These are phyloP conservation scores for Nidularia pulvinata DNA, from an alignment of 768 basidiomycete genomes.

Conservation along the genomic window DNA sequence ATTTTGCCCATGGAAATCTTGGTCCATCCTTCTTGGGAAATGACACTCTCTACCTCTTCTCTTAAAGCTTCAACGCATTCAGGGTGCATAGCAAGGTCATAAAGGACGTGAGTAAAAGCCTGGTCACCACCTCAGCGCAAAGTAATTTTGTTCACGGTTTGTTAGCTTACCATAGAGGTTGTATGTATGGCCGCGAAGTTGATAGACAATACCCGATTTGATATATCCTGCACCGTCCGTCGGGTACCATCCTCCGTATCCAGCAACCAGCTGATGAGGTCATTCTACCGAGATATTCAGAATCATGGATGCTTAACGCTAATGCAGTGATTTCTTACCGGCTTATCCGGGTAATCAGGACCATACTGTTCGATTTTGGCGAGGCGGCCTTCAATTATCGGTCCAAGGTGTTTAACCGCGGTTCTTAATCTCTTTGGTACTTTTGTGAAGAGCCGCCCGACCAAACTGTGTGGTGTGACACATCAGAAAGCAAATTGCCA, in stretches of 20 bases:
- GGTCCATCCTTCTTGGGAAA: conserved; percentile 25
- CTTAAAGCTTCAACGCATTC: conserved; percentile 22
- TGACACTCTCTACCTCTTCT: conserved; percentile 31
- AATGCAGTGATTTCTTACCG: conserved; percentile 18
- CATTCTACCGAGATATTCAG: conserved; percentile 29
- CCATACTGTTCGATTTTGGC: conserved; percentile 22
- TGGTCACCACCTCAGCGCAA: conserved; percentile 3
- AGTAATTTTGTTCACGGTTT: neutral
- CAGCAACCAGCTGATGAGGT: conserved; percentile 45
- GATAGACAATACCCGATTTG: conserved; percentile 23
- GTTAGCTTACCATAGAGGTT: conserved; percentile 23
- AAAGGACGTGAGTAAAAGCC: conserved; percentile 24
- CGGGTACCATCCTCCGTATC: conserved; percentile 28
- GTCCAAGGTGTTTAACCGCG: conserved; percentile 21
- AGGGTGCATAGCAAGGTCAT: conserved; percentile 20
- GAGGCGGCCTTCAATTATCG: conserved; percentile 26
- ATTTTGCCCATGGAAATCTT: conserved; percentile 28
- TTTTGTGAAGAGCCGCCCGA: conserved; percentile 17
- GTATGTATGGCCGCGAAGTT: conserved; percentile 43
- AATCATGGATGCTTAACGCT: neutral
- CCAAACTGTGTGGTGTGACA: conserved; percentile 9
- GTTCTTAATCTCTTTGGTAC: conserved; percentile 14
- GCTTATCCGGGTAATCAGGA: conserved; percentile 25
- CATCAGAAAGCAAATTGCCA: conserved; percentile 1
- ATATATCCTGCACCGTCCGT: conserved; percentile 23